Percentiles rank a stretch among this genome's conserved stretches.
Evolutionary conservation across 2,329 filamentous ascomycete species (phyloP).

Genomic region (Periconia digitata): DNA sequence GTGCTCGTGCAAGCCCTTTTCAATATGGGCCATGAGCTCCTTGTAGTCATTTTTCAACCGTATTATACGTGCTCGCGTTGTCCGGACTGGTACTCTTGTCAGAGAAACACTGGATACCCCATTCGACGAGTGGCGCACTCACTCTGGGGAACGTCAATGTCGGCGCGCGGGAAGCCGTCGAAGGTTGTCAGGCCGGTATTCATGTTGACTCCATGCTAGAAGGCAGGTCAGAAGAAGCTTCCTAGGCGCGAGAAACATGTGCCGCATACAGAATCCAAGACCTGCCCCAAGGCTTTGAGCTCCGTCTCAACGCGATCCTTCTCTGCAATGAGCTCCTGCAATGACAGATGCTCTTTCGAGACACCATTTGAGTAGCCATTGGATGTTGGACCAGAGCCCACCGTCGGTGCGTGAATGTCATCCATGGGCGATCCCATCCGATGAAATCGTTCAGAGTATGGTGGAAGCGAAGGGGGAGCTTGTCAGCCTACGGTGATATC

Average conservation of each 20-base stretch:
- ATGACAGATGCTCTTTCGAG: constrained; percentile 63
- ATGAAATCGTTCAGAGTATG: neutral
- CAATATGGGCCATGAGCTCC: constrained; percentile 78
- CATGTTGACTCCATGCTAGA: constrained; percentile 92
- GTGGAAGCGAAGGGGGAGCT: constrained; percentile 1
- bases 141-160: constrained; percentile 93
- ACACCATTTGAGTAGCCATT: constrained; percentile 63
- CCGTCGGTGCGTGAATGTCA: constrained; percentile 68
- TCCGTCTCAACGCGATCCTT: constrained; percentile 86
- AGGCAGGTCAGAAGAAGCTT: constrained; percentile 17
- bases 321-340: constrained; percentile 78
- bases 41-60: constrained; percentile 92
- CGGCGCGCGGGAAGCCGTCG: constrained; percentile 89
- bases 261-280: constrained; percentile 80
- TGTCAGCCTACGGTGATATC: constrained; percentile 1
- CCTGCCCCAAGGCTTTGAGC: constrained; percentile 77
- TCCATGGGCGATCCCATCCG: constrained; percentile 63
- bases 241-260: neutral
- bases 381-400: constrained; percentile 74
- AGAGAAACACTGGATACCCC: constrained; percentile 8
- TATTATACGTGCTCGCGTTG: constrained; percentile 89
- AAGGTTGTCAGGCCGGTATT: constrained; percentile 80
- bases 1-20: constrained; percentile 83
- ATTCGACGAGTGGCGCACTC: constrained; percentile 46
- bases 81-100: constrained; percentile 66